Base-by-base conservation (phyloP, 2,329 filamentous ascomycete genomes). In the Fusarium veterinarium region DNA sequence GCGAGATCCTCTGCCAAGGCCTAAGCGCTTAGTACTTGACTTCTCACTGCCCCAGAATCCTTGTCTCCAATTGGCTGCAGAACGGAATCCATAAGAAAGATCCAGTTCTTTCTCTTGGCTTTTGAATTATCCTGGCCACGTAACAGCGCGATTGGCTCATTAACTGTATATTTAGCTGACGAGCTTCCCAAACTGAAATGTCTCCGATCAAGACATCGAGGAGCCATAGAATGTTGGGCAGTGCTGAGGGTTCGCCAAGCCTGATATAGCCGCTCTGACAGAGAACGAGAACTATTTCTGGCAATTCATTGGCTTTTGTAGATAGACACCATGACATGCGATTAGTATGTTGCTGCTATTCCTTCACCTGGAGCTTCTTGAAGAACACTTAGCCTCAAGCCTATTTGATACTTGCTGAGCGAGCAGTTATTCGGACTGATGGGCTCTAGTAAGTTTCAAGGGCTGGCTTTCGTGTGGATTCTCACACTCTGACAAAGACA, bases 171-270 rank as follows among this genome's bases (percentile, higher is more conserved):
- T 17, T 49, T 49, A 23, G 45, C 14, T 17, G 1, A 12, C 7
- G 3, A 49, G 3, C 14, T 49, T 49, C 28, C 28, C 13, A 13
- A 13, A 9, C 3, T 13, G 28, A 31, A 33, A 33, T 23, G 16
- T 19, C n/a, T 49, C 46, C 30, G n/a, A 23, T 33, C 3, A 11
- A 23, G 8, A 10, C 11, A 23, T 5, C 20, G 46, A 31, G 35
- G 35, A 23, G 9, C 14, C 11, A 8, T 6, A 2, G 4, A 10
- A 23, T 13, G 17, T 3, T 17, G 0, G 13, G 35, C n/a, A 13
- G 49, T 53, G 13, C 13, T 40, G 11, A 3, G 6, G 9, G 19
- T 6, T 53, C 6, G 6, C 10, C 10, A 23, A 40, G 14, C 4
- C 5, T 41, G 16, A 41, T 12, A 19, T 4, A 23, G 51, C 19